Conservation (phyloP, 176 grass and related monocot species). For the Triticum dicoccoides region DNA sequence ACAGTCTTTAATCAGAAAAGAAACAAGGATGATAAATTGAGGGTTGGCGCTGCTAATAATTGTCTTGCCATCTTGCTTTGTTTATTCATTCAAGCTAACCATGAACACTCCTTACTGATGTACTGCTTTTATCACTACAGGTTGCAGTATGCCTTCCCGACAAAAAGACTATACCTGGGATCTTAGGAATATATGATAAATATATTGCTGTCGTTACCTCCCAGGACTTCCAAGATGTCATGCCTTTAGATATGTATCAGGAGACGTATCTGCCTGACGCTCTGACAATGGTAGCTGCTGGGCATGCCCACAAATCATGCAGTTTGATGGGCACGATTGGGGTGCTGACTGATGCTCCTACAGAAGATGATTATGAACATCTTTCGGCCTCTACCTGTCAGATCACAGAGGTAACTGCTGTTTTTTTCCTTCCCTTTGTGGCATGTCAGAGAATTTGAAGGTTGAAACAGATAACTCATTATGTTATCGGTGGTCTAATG, state of each 20-base stretch:
- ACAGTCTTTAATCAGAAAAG: neutral
- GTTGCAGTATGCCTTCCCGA: constrained; percentile 17
- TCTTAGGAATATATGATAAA: constrained; percentile 31
- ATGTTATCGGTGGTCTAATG: neutral
- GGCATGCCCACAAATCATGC: neutral
- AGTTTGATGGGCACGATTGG: neutral
- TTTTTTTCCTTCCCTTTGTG: neutral
- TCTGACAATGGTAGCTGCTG: neutral
- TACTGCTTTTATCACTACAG: constrained; percentile 4
- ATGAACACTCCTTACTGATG: neutral
- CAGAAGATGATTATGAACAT: neutral
- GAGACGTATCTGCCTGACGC: neutral
- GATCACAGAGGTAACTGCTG: neutral
- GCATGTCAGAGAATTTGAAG: neutral
- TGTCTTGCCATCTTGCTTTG: neutral
- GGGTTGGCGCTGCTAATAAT: constrained; percentile 14
- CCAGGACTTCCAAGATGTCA: neutral
- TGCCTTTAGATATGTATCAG: neutral
- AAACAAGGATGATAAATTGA: constrained; percentile 28
- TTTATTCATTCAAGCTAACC: neutral
- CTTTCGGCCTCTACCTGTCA: neutral
- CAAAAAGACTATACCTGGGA: neutral
- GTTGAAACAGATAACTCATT: neutral
- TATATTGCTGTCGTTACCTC: constrained; percentile 11
- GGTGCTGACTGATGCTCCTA: neutral